A percentile compares a stretch with the other conserved stretches of the same genome.
phyloP scores from a whole-genome alignment of 495 filamentous ascomycete genomes.

The Hypoxylon trugodes region DNA sequence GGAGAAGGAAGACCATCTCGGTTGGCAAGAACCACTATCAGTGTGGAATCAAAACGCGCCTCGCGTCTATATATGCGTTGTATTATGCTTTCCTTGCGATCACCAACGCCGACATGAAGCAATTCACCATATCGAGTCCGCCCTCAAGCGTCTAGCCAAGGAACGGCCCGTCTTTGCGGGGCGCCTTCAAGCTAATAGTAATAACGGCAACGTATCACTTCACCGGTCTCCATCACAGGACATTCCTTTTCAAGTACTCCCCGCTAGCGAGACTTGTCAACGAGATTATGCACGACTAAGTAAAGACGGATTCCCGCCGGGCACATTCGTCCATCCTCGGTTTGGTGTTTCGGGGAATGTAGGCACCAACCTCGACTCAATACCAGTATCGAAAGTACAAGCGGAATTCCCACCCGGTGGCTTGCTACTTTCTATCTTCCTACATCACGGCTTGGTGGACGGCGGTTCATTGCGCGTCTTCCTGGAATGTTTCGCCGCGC shows the following conservation, averaged over 20 bases:
- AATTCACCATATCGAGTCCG: constrained; percentile 37
- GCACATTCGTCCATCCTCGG: constrained; percentile 36
- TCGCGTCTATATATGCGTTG: constrained; percentile 46
- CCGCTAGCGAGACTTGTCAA: constrained; percentile 26
- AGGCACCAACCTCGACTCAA: constrained; percentile 27
- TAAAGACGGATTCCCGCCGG: constrained; percentile 43
- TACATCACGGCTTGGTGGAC: constrained; percentile 48
- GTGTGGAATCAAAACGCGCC: constrained; percentile 48
- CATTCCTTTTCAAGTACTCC: constrained; percentile 43
- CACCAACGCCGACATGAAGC: constrained; percentile 29
- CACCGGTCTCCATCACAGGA: constrained; percentile 37
- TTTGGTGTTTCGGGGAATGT: constrained; percentile 31
- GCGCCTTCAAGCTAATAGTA: constrained; percentile 38
- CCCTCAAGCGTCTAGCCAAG: constrained; percentile 37
- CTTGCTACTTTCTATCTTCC: constrained; percentile 45
- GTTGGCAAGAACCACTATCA: constrained; percentile 43
- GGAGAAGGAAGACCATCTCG: constrained; percentile 37
- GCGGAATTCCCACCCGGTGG: constrained; percentile 45
- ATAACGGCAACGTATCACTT: constrained; percentile 38
- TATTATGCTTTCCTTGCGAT: constrained; percentile 48
- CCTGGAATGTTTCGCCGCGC: constrained; percentile 56
- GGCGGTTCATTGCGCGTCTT: constrained; percentile 59
- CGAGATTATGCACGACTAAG: constrained; percentile 39
- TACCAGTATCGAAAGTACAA: constrained; percentile 46
- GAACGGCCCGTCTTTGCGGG: constrained; percentile 47